phyloP scores from a whole-genome alignment of 2,329 filamentous ascomycete species.

The Neopestalotiopsis rosae region DNA sequence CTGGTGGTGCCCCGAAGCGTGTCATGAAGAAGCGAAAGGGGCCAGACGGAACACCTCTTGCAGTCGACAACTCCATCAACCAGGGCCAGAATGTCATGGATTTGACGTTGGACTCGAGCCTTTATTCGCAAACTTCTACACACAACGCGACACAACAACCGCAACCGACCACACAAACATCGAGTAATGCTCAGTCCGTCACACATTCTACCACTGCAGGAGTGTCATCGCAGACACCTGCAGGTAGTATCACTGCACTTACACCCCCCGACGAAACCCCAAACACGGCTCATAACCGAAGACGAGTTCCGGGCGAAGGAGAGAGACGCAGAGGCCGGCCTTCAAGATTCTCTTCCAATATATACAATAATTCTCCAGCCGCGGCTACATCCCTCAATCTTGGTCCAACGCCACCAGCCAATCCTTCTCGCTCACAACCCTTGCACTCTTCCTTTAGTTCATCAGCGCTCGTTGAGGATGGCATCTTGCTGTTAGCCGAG shows the following conservation, averaged over 20 bases:
- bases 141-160: constrained; percentile 24
- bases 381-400: constrained; percentile 19
- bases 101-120: constrained; percentile 15
- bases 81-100: constrained; percentile 52
- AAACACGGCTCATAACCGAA: constrained; percentile 47
- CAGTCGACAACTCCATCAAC: constrained; percentile 51
- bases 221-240: constrained; percentile 45
- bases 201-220: constrained; percentile 28
- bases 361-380: constrained; percentile 36
- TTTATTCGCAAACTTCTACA: constrained; percentile 17
- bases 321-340: constrained; percentile 39
- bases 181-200: neutral
- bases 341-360: constrained; percentile 37
- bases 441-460: constrained; percentile 28
- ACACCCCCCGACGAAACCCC: constrained; percentile 61
- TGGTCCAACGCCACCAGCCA: constrained; percentile 15
- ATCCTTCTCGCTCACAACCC: constrained; percentile 24
- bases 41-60: constrained; percentile 47
- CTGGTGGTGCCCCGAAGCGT: constrained; percentile 63
- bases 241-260: constrained; percentile 50
- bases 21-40: constrained; percentile 60
- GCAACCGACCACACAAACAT: constrained; percentile 23
- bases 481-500: constrained; percentile 44
- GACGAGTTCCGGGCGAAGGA: constrained; percentile 33
- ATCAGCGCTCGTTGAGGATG: constrained; percentile 40